Base-by-base conservation (phyloP, 441 rosid genomes). In the Erodium moschatum region DNA sequence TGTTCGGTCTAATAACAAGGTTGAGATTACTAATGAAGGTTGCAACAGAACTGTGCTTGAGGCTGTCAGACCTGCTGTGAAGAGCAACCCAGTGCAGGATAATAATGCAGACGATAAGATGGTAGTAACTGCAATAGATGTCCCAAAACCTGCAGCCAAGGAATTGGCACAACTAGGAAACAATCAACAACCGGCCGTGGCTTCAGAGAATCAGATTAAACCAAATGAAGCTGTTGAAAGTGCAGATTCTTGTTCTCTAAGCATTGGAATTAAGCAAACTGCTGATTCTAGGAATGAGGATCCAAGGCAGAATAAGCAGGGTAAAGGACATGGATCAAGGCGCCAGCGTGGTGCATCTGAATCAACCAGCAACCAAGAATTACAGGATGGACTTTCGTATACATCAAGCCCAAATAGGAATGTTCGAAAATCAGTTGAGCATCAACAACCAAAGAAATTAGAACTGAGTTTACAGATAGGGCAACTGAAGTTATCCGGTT, bases 71-170 rank as follows among this genome's bases (percentile, higher is more conserved):
- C 69, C 84, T 10, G 52, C 75, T 56, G 11, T 19, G 18, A 87
- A 84, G 81, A 85, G 69, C 67, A 88, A 78, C 68, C 85, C 80
- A 66, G 81, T 80, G 69, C 91, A 85, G 76, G 5, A 56, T 56
- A 81, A 73, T 71, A 89, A 74, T 82, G 72, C 86, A 67, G 89
- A 81, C 79, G 81, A 76, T 77, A 95, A 86, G 87, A 88, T 96
- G 74, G 91, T 90, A 33, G 98, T 92, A 83, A 82, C 90, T 68
- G 98, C 89, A 84, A 89, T 97, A 73, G 90, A 92, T 54, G 72
- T 90, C 48, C 89, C 96, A 16, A 92, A 90, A 83, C 95, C 93
- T 74, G 87, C 78, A 54, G 96, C 90, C 70, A 90, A 92, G 79
- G 98, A 92, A 87, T 82, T 84, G 85, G 84, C 95, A 69, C 90